Conservation (phyloP, 257 asterid species). For the Petrea volubilis region DNA sequence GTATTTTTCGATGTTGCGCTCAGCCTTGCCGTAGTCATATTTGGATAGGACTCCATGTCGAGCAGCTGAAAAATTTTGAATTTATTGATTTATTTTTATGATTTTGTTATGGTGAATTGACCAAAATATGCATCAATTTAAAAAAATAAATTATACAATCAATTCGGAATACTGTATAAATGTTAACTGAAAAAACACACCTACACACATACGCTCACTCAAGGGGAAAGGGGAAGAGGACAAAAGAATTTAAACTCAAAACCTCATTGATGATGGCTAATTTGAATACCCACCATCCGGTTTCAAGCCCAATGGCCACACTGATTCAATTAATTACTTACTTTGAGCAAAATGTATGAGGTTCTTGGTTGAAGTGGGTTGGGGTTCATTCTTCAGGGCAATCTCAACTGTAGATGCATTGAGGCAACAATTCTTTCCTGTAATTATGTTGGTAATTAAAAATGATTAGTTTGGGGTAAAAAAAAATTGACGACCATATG, state of each 20-base stretch:
- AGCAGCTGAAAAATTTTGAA: conserved; percentile 40
- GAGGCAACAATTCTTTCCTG: conserved; percentile 74
- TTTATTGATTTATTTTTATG: not conserved
- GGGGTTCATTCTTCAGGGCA: conserved; percentile 57
- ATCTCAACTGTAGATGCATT: conserved; percentile 35
- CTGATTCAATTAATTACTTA: conserved; percentile 29
- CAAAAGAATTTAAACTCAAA: too few relatives aligned
- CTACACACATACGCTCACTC: too few relatives aligned
- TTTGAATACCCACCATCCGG: too few relatives aligned
- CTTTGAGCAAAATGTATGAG: conserved; percentile 67
- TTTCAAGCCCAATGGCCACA: too few relatives aligned
- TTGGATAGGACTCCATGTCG: conserved; percentile 43
- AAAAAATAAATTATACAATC: too few relatives aligned
- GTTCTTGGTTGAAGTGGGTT: conserved; percentile 67
- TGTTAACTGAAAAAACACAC: too few relatives aligned
- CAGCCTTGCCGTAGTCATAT: conserved; percentile 47
- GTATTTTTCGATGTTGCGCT: conserved; percentile 48
- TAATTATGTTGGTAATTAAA: not conserved
- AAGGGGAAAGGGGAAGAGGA: too few relatives aligned
- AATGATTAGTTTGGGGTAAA: too few relatives aligned
- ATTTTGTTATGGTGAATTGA: not conserved
- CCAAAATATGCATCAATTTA: too few relatives aligned
- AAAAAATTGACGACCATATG: too few relatives aligned
- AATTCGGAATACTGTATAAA: too few relatives aligned
- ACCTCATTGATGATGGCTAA: too few relatives aligned